A percentile compares a stretch with the other conserved stretches of the same genome.
phyloP scores from a whole-genome alignment of 2,329 filamentous ascomycete species.

The Epichloe typhina region DNA sequence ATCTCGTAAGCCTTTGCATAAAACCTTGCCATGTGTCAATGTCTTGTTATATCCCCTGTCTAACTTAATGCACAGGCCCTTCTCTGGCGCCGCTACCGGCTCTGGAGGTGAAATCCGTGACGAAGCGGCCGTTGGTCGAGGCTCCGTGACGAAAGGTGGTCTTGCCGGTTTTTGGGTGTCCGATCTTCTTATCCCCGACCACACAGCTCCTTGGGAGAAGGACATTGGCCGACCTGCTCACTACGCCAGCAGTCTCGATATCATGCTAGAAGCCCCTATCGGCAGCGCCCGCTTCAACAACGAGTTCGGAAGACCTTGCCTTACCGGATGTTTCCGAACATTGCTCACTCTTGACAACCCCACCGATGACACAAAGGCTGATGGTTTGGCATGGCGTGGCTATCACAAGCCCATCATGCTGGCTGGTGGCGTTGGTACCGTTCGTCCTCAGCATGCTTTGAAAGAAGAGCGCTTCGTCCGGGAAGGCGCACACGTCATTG shows the following conservation, averaged over 20 bases:
- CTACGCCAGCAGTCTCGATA: slow-evolving; percentile 86
- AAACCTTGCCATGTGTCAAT: background rate
- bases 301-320: slow-evolving; percentile 84
- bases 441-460: slow-evolving; percentile 78
- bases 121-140: slow-evolving; percentile 85
- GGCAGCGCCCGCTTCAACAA: slow-evolving; percentile 96
- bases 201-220: slow-evolving; percentile 76
- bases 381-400: slow-evolving; percentile 50
- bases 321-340: slow-evolving; percentile 84
- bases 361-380: slow-evolving; percentile 20
- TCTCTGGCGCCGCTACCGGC: slow-evolving; percentile 83
- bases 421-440: slow-evolving; percentile 86
- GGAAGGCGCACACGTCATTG: slow-evolving; percentile 79
- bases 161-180: slow-evolving; percentile 91
- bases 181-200: slow-evolving; percentile 77
- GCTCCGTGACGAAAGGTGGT: slow-evolving; percentile 85
- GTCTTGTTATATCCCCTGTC: background rate
- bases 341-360: slow-evolving; percentile 43
- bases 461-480: slow-evolving; percentile 71
- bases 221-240: slow-evolving; percentile 83
- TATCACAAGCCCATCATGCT: slow-evolving; percentile 99
- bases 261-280: slow-evolving; percentile 95
- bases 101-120: slow-evolving; percentile 93
- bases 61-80: slow-evolving; percentile 36
- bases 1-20: slow-evolving; percentile 43